These are phyloP conservation scores for Populus davidiana DNA, from an alignment of 345 rosid species.

Conservation along the genomic window DNA sequence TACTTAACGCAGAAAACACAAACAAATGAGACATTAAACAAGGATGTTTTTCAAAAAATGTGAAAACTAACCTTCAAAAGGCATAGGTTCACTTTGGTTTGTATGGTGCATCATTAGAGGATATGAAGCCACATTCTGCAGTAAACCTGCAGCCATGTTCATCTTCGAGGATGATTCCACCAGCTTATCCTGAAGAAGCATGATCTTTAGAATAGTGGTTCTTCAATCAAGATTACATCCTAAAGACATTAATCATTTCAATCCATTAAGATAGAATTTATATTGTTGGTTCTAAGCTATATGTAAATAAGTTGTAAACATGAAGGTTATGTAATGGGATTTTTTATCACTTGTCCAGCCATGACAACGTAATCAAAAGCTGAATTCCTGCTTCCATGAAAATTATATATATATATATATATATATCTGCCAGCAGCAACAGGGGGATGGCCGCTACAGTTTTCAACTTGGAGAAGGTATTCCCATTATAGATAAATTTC, in stretches of 20 bases:
- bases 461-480: background rate
- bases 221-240: slow-evolving; percentile 43
- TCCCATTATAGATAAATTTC: no score
- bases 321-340: background rate
- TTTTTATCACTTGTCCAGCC: background rate
- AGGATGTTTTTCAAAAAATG: background rate
- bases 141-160: slow-evolving; percentile 40
- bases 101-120: slow-evolving; percentile 43
- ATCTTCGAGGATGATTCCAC: slow-evolving; percentile 56
- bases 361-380: background rate
- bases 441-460: background rate
- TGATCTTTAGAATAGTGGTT: slow-evolving; percentile 43
- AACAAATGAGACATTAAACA: background rate
- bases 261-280: slow-evolving; percentile 28
- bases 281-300: background rate
- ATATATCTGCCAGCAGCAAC: background rate
- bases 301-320: background rate
- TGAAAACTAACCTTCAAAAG: slow-evolving; percentile 49
- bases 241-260: slow-evolving; percentile 34
- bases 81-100: slow-evolving; percentile 40
- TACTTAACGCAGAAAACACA: background rate
- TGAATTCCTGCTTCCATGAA: background rate
- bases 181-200: slow-evolving; percentile 66
- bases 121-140: slow-evolving; percentile 49
- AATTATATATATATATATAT: background rate